Percentiles rank a stretch among this genome's conserved stretches.
These are phyloP conservation scores for Xerocomellus amylosporus DNA, from an alignment of 768 basidiomycete species.

Conservation along the genomic window DNA sequence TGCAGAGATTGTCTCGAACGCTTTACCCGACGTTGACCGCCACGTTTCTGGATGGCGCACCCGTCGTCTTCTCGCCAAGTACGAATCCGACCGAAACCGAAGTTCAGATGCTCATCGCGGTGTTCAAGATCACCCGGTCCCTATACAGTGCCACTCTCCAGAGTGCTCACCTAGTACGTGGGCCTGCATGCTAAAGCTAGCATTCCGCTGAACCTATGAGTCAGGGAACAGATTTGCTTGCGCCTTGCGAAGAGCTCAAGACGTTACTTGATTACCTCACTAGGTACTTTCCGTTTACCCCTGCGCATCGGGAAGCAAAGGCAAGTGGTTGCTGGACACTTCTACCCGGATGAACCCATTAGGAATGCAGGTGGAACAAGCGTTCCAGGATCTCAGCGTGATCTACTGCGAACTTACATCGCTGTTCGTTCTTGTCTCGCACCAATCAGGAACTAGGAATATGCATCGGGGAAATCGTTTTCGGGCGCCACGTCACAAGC, in stretches of 20 bases:
- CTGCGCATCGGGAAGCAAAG: slow-evolving; percentile 57
- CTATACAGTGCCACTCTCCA: slow-evolving; percentile 60
- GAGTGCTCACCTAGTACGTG: slow-evolving; percentile 36
- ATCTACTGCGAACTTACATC: slow-evolving; percentile 77
- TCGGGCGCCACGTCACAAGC: slow-evolving; percentile 10
- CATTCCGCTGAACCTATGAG: slow-evolving; percentile 12
- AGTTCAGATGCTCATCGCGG: slow-evolving; percentile 54
- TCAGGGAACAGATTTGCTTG: slow-evolving; percentile 23
- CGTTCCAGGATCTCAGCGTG: slow-evolving; percentile 68
- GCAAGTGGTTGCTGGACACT: slow-evolving; percentile 23
- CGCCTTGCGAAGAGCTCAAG: slow-evolving; percentile 48
- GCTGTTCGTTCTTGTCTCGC: slow-evolving; percentile 46
- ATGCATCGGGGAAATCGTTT: slow-evolving; percentile 7
- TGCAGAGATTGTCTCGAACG: slow-evolving; percentile 64
- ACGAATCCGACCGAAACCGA: slow-evolving; percentile 58
- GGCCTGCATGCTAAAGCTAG: background rate
- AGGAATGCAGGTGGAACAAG: slow-evolving; percentile 55
- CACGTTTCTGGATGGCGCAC: slow-evolving; percentile 85
- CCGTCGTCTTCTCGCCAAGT: slow-evolving; percentile 72
- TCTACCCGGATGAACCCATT: slow-evolving; percentile 3
- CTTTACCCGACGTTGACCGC: slow-evolving; percentile 79
- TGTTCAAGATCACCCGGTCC: slow-evolving; percentile 54
- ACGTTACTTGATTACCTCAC: slow-evolving; percentile 69
- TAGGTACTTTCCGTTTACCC: slow-evolving; percentile 79
- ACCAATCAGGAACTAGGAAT: slow-evolving; percentile 10